Evolutionary conservation across 345 rosid species (phyloP).

Genomic region (Lepidium africanum): DNA sequence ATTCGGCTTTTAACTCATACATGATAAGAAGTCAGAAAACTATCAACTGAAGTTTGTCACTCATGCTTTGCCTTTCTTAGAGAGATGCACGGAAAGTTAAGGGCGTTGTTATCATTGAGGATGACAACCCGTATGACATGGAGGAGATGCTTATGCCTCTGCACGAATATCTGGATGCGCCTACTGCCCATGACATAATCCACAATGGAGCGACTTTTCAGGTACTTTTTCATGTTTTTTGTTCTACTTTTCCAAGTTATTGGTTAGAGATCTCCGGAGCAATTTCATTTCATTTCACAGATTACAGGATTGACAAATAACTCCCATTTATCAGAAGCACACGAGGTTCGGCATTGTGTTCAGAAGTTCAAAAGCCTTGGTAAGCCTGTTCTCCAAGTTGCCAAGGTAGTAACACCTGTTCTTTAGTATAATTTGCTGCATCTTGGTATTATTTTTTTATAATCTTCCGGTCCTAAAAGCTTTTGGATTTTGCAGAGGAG

Average conservation of each 20-base stretch:
- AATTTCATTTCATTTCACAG: conserved; percentile 40
- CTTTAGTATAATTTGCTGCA: neutral
- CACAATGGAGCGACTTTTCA: conserved; percentile 97
- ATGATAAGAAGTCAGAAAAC: neutral
- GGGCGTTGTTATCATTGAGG: conserved; percentile 33
- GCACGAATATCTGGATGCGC: conserved; percentile 58
- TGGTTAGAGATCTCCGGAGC: conserved; percentile 21
- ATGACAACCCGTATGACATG: conserved; percentile 65
- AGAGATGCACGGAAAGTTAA: conserved; percentile 56
- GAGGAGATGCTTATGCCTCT: conserved; percentile 81
- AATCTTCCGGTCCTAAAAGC: conserved; percentile 38
- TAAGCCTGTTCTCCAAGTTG: conserved; percentile 67
- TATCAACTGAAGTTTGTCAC: conserved; percentile 4
- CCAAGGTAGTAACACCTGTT: conserved; percentile 54
- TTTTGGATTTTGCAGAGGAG: conserved; percentile 76
- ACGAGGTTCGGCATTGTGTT: conserved; percentile 84
- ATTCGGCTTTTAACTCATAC: neutral
- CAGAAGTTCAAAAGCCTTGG: conserved; percentile 67
- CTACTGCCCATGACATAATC: conserved; percentile 67
- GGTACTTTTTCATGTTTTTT: conserved; percentile 37
- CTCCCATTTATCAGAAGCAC: conserved; percentile 62
- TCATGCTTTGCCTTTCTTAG: conserved; percentile 32
- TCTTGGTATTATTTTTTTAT: conserved; percentile 4
- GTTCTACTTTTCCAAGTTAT: neutral
- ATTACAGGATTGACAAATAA: conserved; percentile 95